Conservation (phyloP, 352 stramenopile species). For the Globisporangium spiculum region DNA sequence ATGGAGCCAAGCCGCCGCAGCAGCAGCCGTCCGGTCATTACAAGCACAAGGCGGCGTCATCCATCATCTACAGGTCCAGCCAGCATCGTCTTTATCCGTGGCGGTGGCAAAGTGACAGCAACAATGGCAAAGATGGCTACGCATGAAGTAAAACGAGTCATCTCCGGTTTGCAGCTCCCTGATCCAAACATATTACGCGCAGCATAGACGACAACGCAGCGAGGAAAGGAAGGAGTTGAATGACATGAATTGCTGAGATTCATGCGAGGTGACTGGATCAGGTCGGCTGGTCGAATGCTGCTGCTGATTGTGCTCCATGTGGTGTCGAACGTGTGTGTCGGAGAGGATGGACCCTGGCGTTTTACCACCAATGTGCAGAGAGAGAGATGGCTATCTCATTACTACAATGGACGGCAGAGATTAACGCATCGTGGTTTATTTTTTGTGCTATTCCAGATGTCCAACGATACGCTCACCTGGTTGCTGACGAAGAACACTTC, state of each 20-base stretch:
- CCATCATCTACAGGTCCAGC: neutral
- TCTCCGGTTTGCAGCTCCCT: neutral
- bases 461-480: slow-evolving; percentile 95
- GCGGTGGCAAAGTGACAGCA: too few species aligned
- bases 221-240: neutral
- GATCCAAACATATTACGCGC: neutral
- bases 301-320: neutral
- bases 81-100: neutral
- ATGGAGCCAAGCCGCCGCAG: neutral
- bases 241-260: neutral
- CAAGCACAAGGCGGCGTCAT: too few species aligned
- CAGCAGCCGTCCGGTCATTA: neutral
- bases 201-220: neutral
- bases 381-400: neutral
- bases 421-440: neutral
- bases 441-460: slow-evolving; percentile 52
- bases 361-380: neutral
- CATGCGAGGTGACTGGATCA: neutral
- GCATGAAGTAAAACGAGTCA: neutral
- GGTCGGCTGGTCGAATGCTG: neutral
- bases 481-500: slow-evolving; percentile 95
- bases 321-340: neutral
- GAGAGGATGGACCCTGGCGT: neutral
- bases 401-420: neutral
- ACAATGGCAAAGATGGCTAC: too few species aligned